Base-by-base conservation (phyloP, 345 rosid species). In the Litchi chinensis region DNA sequence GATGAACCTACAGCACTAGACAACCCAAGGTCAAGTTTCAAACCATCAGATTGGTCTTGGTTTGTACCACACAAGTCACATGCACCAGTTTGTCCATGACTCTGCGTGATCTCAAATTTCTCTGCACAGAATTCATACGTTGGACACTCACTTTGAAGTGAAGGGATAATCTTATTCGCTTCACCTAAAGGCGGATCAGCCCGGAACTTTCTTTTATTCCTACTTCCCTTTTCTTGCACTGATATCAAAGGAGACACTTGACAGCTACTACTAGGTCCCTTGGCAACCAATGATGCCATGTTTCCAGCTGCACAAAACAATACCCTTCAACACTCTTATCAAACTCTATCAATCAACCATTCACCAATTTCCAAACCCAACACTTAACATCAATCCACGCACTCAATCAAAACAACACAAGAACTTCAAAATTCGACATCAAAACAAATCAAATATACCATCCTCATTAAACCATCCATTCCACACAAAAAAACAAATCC, bases 191-290 rank as follows among this genome's bases (percentile, higher is more conserved):
- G 93, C 3, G 92, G 89, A 83, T 95, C 98, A 65, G 95, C 91
- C 74, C 87, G 83, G 77, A 92, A 91, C 81, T 95, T 93, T 59
- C 98, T 88, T 90, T 95, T 95, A 82, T 95, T 95, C 80, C 94
- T 82, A 62, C 93, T 93, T 59, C 92, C 98, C 70, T 93, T 93
- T 71, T 89, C 98, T 87, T 91, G 98, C 11, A 88, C 85, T 8
- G 90, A 79, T 56, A 83, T 81, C 79, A 90, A 82, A 28, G 89
- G 84, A 7, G 89, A 81, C 70, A 84, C 74, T 77, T 82, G 90
- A 81, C 78, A 79, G 64, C 83, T 77, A 76, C 76, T 59, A 83
- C 87, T 79, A 68, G 68, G 83, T 60, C 87, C 86, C 77, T 89
- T 88, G 73, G 89, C 88, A 68, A 87, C 87, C 89, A 90, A 74